Evolutionary conservation across 2,329 filamentous ascomycete genomes (phyloP), one percentile per base, ranked within the genome.

Genomic region (Hortaea werneckii): DNA sequence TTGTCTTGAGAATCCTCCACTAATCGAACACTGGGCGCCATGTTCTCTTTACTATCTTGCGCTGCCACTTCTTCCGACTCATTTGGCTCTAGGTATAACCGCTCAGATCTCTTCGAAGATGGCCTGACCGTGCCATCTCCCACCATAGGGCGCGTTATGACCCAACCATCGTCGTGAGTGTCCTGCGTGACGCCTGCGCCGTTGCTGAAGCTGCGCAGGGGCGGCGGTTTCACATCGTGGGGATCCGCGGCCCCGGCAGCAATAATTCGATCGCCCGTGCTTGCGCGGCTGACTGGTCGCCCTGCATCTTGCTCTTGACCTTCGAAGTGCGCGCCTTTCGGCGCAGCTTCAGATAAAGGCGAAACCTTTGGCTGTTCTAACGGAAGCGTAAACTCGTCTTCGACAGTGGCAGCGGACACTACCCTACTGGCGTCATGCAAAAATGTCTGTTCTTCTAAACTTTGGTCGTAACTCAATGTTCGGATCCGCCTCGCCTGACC

Each of bases 401-500:
- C 47, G 32, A 56, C 37, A 28, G 55, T 54, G 35, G 45, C 45
- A 13, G 44, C 51, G 13, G 58, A 58, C 11, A 51, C 47, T 39
- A 49, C 50, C 37, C 63, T 63, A 48, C 64, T 67, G 45, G 61
- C 63, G 46, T 69, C 68, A 49, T 72, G 73, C 41, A 73, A 71
- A 51, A 76, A 74, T 77, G 55, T 13, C 29, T 12, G 67, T 74
- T 35, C 32, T 35, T 35, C 9, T 9, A 35, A 9, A 35, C 20
- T 20, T 20, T 20, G 20, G 20, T 20, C 20, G 20, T 20, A 20
- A 20, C 51, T 76, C 75, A 43, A 72, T 66, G 30, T 46, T 40
- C 10, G 44, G 41, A 42, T 49, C 41, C 28, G 50, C 37, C 37
- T 43, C 49, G 6, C 55, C 52, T 13, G 51, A 44, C 38, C 50